phyloP scores from a whole-genome alignment of 2,329 filamentous ascomycete genomes.

The Botryotinia narcissicola region DNA sequence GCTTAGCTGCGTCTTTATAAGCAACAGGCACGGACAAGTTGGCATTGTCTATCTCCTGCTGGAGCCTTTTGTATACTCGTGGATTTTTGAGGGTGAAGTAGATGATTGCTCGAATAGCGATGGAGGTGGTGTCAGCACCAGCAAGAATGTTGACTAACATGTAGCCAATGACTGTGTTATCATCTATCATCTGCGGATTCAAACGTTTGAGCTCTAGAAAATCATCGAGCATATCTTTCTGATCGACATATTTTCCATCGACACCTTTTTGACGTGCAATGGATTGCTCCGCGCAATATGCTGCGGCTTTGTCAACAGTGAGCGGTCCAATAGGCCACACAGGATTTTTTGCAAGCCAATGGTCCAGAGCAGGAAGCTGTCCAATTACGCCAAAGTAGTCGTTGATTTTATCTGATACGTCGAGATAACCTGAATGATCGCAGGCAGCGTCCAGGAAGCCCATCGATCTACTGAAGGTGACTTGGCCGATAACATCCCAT shows the following conservation, averaged over 20 bases:
- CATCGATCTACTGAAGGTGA: constrained; percentile 43
- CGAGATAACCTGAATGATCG: constrained; percentile 35
- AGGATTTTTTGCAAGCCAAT: constrained; percentile 30
- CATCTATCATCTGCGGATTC: too few species aligned
- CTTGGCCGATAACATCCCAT: constrained; percentile 43
- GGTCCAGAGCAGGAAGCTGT: constrained; percentile 30
- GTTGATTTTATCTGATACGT: too few species aligned
- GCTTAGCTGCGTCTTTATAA: constrained; percentile 1
- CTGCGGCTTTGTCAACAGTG: constrained; percentile 22
- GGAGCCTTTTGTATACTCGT: too few species aligned
- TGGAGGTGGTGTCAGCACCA: too few species aligned
- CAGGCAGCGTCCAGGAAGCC: constrained; percentile 40
- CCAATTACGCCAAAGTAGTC: constrained; percentile 37
- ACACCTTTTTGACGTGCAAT: constrained; percentile 16
- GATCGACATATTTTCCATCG: constrained; percentile 45
- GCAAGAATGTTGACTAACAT: too few species aligned
- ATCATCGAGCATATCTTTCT: constrained; percentile 31
- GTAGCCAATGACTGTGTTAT: too few species aligned
- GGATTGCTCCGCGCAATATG: constrained; percentile 23
- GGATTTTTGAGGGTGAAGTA: too few species aligned
- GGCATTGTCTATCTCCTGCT: too few species aligned
- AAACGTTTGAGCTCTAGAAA: not conserved
- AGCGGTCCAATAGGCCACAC: constrained; percentile 24
- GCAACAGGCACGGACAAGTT: not conserved
- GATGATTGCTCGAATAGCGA: too few species aligned